phyloP scores from a whole-genome alignment of 371 early-diverging fungal species.

The Mortierella sp. region DNA sequence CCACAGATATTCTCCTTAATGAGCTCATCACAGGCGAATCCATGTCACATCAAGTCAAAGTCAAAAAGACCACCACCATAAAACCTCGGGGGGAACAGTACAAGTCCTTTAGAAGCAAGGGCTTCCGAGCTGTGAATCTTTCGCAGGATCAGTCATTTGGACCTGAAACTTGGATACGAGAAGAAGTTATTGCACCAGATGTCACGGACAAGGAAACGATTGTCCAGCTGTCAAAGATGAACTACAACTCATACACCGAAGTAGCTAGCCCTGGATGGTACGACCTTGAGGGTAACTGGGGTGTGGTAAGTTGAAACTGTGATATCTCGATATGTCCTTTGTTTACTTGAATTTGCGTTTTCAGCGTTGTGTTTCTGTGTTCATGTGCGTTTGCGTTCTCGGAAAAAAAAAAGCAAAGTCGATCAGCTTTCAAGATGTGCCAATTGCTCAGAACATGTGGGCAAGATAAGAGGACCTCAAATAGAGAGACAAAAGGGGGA shows the following conservation, averaged over 20 bases:
- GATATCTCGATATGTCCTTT: neutral
- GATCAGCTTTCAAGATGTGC: neutral
- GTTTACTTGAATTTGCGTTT: neutral
- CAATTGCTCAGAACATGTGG: constrained; percentile 21
- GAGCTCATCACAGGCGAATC: constrained; percentile 47
- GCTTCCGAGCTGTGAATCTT: constrained; percentile 38
- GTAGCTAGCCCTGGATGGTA: constrained; percentile 76
- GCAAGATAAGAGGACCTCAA: neutral
- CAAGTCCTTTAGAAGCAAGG: constrained; percentile 21
- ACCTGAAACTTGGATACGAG: constrained; percentile 73
- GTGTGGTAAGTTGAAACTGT: constrained; percentile 62
- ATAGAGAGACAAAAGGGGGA: neutral
- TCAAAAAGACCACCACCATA: constrained; percentile 44
- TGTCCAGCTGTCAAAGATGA: constrained; percentile 57
- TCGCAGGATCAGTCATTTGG: constrained; percentile 74
- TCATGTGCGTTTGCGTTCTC: constrained; percentile 1
- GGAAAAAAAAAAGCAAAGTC: neutral
- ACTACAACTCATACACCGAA: constrained; percentile 60
- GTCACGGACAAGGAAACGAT: constrained; percentile 55
- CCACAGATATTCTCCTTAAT: constrained; percentile 15
- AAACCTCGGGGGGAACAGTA: constrained; percentile 19
- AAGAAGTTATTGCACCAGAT: constrained; percentile 59
- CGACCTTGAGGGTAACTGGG: constrained; percentile 80
- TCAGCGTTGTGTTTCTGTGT: neutral
- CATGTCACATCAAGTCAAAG: constrained; percentile 35